Base-by-base conservation (phyloP, 2,329 filamentous ascomycete genomes). In the Scedosporium minutisporum region DNA sequence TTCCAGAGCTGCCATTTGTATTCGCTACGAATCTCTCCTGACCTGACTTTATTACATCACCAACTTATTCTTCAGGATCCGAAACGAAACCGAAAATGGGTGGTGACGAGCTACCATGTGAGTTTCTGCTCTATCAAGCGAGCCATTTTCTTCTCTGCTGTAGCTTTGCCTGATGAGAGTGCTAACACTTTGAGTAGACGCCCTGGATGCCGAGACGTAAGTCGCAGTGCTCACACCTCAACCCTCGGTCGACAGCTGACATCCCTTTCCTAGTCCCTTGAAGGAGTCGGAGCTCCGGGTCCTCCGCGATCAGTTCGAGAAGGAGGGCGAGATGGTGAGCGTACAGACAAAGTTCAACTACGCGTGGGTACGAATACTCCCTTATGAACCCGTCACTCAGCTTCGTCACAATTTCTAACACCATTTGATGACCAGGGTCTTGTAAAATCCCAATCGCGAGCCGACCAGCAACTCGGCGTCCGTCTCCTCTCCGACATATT, bases 291-390 rank as follows among this genome's bases (percentile, higher is more conserved):
- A 99, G 77, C 88, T 99, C 65, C 87, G 93, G 75, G 95, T 97
- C 66, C 83, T 99, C 62, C 90, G 93, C 67, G 82, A 90, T 65
- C 95, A 99, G 75, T 99, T 95, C 74, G 93, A 97, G 74, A 96
- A 96, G 74, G 95, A 99, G 78, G 95, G 93, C 68, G 91, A 96
- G 71, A 96, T 96, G 80, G 93, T 96, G 65, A 93, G 93, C 64
- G 85, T 99, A 48, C 95, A 99, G 77, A 99, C 95, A 65, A 97
- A 97, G 75, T 99, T 99, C 85, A 99, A 99, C 86, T 97, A 93
- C 76, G 93, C 95, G 73, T 99, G 95, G 95, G 92, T 96, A 85
- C 63, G 80, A 95, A 92, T 96, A 85, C 63, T 80, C 68, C 42
- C 7, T 58, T 10, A 27, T 38, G 46, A 33, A 33, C 6, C 29